Evolutionary conservation across 768 basidiomycete species (phyloP).

Genomic region (Daedaleopsis sinensis): DNA sequence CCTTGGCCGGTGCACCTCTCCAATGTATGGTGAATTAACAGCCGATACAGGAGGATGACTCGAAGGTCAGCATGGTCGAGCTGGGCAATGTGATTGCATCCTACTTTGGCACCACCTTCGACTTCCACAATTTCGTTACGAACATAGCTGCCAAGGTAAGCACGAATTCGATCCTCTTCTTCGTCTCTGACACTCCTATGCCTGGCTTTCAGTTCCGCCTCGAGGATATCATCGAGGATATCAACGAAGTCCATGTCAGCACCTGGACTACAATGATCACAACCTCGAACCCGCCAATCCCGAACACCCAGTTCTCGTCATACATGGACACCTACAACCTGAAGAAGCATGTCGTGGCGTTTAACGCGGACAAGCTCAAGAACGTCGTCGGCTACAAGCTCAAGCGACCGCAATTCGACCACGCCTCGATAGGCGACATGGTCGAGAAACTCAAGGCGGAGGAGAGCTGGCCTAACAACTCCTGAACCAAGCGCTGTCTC

Average conservation of each 20-base stretch:
- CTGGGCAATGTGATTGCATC: constrained; percentile 68
- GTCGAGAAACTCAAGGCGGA: constrained; percentile 84
- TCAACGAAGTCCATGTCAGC: constrained; percentile 82
- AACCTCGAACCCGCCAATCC: constrained; percentile 69
- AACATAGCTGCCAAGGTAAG: constrained; percentile 68
- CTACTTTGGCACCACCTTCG: constrained; percentile 77
- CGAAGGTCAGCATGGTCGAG: constrained; percentile 67
- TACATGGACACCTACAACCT: constrained; percentile 80
- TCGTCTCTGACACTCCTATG: not conserved
- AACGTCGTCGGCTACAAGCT: constrained; percentile 70
- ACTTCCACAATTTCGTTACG: constrained; percentile 76
- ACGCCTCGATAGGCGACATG: constrained; percentile 64
- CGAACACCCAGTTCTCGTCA: constrained; percentile 71
- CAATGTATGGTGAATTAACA: not conserved
- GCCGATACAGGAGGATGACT: constrained; percentile 65
- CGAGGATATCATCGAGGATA: constrained; percentile 77
- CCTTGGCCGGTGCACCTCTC: not conserved
- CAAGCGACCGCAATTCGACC: constrained; percentile 61
- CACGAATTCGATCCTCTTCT: not conserved
- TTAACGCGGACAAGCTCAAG: constrained; percentile 76
- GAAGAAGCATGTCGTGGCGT: constrained; percentile 68
- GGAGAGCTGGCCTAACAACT: constrained; percentile 46
- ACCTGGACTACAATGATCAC: constrained; percentile 84
- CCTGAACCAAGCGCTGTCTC: constrained; percentile 10
- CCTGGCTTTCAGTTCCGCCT: constrained; percentile 50